These are phyloP conservation scores for Ascoidea asiatica DNA, from an alignment of 805 yeast species.

Conservation along the genomic window DNA sequence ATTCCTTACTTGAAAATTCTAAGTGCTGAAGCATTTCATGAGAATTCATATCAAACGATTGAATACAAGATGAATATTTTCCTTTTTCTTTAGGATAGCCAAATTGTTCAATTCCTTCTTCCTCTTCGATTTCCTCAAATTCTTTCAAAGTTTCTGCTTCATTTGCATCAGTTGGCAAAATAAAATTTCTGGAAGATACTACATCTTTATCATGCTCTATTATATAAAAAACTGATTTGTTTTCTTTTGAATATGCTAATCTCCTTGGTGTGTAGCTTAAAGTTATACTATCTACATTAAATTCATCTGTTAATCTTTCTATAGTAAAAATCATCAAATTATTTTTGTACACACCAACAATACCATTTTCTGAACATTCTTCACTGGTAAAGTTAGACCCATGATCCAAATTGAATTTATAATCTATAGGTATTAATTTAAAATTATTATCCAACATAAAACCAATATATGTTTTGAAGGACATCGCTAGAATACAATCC, in stretches of 20 bases:
- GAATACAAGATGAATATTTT: conserved; percentile 41
- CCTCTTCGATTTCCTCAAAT: conserved; percentile 13
- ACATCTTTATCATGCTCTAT: conserved; percentile 31
- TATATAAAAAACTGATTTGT: conserved; percentile 21
- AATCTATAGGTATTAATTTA: conserved; percentile 6
- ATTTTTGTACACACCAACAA: conserved; percentile 45
- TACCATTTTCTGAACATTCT: conserved; percentile 41
- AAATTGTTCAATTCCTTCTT: conserved; percentile 29
- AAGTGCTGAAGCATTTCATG: neutral
- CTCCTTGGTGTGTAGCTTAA: conserved; percentile 39
- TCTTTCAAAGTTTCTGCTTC: conserved; percentile 10
- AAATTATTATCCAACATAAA: conserved; percentile 2
- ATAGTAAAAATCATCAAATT: conserved; percentile 42
- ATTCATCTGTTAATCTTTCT: conserved; percentile 23
- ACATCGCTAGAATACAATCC: conserved; percentile 15
- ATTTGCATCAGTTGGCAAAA: too few species aligned
- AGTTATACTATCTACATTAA: conserved; percentile 24
- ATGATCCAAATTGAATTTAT: conserved; percentile 17
- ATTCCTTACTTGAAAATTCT: neutral
- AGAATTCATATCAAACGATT: conserved; percentile 25
- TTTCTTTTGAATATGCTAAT: conserved; percentile 18
- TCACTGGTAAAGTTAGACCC: conserved; percentile 49
- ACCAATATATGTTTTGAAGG: conserved; percentile 16
- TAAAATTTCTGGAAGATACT: conserved; percentile 5
- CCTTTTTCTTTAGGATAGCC: conserved; percentile 22